Percentiles rank a stretch among this genome's conserved stretches.
Conservation (phyloP, 1,139 yeast species). For the Yamadazyma triangularis region DNA sequence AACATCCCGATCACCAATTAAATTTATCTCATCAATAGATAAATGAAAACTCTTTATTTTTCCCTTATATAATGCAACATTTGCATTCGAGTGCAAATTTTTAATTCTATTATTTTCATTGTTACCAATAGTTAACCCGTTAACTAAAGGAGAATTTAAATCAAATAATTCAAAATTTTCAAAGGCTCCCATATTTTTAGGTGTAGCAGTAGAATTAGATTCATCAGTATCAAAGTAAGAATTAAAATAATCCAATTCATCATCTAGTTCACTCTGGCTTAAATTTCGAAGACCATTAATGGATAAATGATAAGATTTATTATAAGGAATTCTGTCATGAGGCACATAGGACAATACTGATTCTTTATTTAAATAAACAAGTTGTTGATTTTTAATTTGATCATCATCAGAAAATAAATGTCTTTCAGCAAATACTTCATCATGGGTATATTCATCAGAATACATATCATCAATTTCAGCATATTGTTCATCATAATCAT, state of each 20-base stretch:
- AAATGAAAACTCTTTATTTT: constrained; percentile 25
- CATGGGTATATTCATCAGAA: not conserved
- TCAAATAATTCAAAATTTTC: constrained; percentile 24
- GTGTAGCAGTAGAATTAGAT: constrained; percentile 1
- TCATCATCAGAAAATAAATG: not conserved
- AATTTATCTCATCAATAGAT: constrained; percentile 26
- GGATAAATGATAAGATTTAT: constrained; percentile 28
- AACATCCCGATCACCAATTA: constrained; percentile 5
- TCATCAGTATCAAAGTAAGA: constrained; percentile 1
- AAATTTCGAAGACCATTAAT: constrained; percentile 19
- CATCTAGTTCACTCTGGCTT: constrained; percentile 27
- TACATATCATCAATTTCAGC: constrained; percentile 10
- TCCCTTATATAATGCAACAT: constrained; percentile 6
- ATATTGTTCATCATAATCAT: constrained; percentile 38
- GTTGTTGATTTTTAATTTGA: not conserved
- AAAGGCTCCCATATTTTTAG: constrained; percentile 7
- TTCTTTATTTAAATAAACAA: constrained; percentile 4
- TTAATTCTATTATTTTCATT: constrained; percentile 15
- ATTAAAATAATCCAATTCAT: constrained; percentile 22
- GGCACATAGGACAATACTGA: constrained; percentile 5
- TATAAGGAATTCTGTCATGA: constrained; percentile 14
- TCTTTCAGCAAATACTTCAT: not conserved
- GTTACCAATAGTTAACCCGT: constrained; percentile 34
- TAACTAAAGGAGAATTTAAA: constrained; percentile 31
- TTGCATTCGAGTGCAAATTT: constrained; percentile 10